Evolutionary conservation across 306 rosid species (phyloP), one percentile per base, ranked within the genome.

Genomic region (Begonia peltatifolia): DNA sequence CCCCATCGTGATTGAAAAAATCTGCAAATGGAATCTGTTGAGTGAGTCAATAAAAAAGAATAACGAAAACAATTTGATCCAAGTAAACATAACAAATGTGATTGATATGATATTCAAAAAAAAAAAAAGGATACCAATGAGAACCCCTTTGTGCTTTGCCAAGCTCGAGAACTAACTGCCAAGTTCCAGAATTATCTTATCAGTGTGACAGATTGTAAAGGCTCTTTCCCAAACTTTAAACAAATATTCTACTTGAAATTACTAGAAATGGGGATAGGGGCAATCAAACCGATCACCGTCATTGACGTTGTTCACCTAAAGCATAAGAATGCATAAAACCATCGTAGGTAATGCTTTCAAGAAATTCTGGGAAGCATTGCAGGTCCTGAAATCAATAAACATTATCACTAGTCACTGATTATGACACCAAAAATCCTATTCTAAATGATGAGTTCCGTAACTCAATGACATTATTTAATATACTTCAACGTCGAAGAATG

Each of bases 21-120:
- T 80, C 96, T 59, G 94, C 96, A 80, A 87, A 80, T 50, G 96
- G 96, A 68, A 87, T 87, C 94, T 87, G 57, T 47, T 63, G 48
- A 65, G 66, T 23, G 58, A 51, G 54, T 44, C 70, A 48, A 61
- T 61, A 42, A 58, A 3, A 16, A 54, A 61, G 44, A 55, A 12
- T 12, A 41, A 9, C 49, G 25, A 16, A 52, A 18, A 2, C n/a
- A 58, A 57, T 23, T 4, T 47, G 4, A 64, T 46, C 3, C 15
- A 14, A 54, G 46, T 36, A 18, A 10, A 79, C 25, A 30, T 42
- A 51, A 50, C 18, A 59, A 64, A 15, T 50, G 18, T 38, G 56
- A 56, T 61, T 56, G 42, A 50, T 47, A 49, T 38, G 52, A 61
- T 5, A 30, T 7, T 6, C 5, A 6, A 30, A 30, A 7, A 30